Evolutionary conservation across 164 flowering plant genomes (phyloP), one percentile per base, ranked within the genome.

Genomic region (Warburgia ugandensis): DNA sequence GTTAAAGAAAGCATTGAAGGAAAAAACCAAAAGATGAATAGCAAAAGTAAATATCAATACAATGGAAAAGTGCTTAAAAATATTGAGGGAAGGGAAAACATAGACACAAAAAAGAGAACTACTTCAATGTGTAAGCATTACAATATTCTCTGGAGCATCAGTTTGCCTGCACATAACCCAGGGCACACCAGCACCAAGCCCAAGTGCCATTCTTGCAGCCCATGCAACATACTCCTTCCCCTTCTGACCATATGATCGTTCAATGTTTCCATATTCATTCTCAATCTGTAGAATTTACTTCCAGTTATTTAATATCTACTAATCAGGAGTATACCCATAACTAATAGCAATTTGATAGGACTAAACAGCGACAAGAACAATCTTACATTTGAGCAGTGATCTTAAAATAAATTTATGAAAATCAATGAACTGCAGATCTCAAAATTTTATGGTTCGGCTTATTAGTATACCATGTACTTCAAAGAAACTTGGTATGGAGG

Each of bases 121-220:
- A 43, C 30, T 6, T 46, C 20, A 61, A 48, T 10, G 1, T 19
- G 12, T 6, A 17, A 39, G 35, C 5, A 40, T 45, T 74, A 77
- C 79, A 39, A 74, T 72, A 57, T 50, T 42, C 44, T 72, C 77
- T 48, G 98, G 96, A 54, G 96, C 98, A 70, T 92, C 96, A 53
- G 68, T 43, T 71, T 92, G 96, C 73, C 44, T 75, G 82, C 96
- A 92, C 98, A 92, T 92, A 52, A 92, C 86, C 96, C 99, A 92
- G 22, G 99, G 99, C 67, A 92, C 96, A 46, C 91, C 85, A 64
- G 96, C 94, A 68, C 70, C 78, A 54, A 85, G 96, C 29, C 77
- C 82, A 46, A 76, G 61, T 41, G 96, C 98, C 95, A 92, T 88
- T 22, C 55, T 47, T 46, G 96, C 95, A 56, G 94, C 96, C 98